Evolutionary conservation across 2,329 filamentous ascomycete species (phyloP), one percentile per base, ranked within the genome.

Genomic region (Eurotiales sp.): DNA sequence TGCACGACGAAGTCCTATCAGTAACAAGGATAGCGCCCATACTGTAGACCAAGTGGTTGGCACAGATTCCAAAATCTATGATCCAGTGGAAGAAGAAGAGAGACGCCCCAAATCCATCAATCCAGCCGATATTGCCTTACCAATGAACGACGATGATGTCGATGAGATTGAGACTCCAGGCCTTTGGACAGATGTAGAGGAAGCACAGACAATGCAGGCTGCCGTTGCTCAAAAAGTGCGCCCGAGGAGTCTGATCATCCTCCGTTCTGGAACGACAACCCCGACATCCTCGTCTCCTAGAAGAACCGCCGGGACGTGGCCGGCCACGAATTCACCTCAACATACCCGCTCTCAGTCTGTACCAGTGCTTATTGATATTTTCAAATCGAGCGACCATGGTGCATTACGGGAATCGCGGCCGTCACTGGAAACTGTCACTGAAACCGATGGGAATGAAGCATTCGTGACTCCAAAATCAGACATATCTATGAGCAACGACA

Each of bases 141-240:
- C 69, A 3, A 60, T 63, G 50, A 56, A 76, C 21, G 76, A 82
- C 30, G 78, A 83, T 43, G 89, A 95, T 62, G 72, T 92, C 7
- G 79, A 85, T 41, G 89, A 95, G 64, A 93, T 95, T 37, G 87
- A 53, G 22, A 30, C 45, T 11, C 51, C 51, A 23, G 51, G 51
- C 12, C 21, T 53, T 36, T 86, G 11, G 78, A 83, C 57, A 82
- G 77, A 51, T 84, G 88, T 51, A 84, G 85, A 12, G 85, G 47
- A 66, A 37, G 57, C 64, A 11, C 62, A 66, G 50, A 73, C 54
- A 59, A 75, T 60, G 63, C 53, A 62, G 53, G 66, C 61, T 15
- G 59, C 63, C 15, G 64, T 64, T 48, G 72, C 60, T 52, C 72
- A 63, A 64, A 73, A 66, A 67, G 69, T 69, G 46, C 69, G 71